Evolutionary conservation across 306 rosid genomes (phyloP), one percentile per base, ranked within the genome.

Genomic region (Cicer chorassanicum): DNA sequence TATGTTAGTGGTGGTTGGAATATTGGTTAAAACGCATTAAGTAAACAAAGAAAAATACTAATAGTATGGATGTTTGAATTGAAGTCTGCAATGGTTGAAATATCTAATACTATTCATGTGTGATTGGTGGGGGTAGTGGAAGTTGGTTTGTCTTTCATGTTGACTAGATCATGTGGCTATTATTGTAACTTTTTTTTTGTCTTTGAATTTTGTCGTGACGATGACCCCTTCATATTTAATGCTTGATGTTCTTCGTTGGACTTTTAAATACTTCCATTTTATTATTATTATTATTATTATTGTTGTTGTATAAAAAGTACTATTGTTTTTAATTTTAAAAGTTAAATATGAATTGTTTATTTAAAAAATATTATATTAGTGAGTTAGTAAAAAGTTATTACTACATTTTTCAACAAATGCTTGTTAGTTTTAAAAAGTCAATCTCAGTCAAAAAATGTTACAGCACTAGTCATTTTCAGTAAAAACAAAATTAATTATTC

Each of bases 151-250:
- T 65, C 70, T 41, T 68, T 9, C 61, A 49, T 16, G 67, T 19
- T 80, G 51, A 62, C 77, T 18, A 19, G 9, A 53, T 62, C 12
- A 15, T 29, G 48, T 75, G 78, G 54, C 60, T 70, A 79, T 75
- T 51, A 34, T 42, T 67, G 61, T 6, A 14, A 14, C 3, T 0
- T 9, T 6, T 34, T 13, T 74, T 15, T 63, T 3, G 13, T 34
- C 78, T 65, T 55, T 6, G 8, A 44, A 44, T 18, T 54, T 24
- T 73, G 39, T 18, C 7, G 44, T 54, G 53, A 34, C 5, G 9
- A 12, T 36, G 61, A 36, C 49, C 40, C 14, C 19, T 70, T 11
- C 39, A 38, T 51, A 39, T 36, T 36, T 9, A 49, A 10, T 51
- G 62, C 8, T 10, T 70, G 16, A 51, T 24, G 50, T 70, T 38